Evolutionary conservation across 2,329 filamentous ascomycete genomes (phyloP).

Genomic region (Cordyceps militaris): DNA sequence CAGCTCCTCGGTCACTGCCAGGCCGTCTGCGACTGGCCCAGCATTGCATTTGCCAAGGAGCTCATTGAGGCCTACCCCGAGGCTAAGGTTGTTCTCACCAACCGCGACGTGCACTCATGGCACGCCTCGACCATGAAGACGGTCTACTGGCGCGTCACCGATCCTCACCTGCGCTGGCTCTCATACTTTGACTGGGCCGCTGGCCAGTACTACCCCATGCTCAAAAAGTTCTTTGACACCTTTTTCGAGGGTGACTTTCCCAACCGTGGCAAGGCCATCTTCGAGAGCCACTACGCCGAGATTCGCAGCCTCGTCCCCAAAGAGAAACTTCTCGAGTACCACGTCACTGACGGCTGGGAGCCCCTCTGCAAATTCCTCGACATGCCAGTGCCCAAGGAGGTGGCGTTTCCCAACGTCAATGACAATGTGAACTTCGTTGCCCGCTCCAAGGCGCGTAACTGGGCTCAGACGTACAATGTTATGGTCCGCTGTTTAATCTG

Average conservation of each 20-base stretch:
- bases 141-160: slow-evolving; percentile 59
- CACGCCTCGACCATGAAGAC: slow-evolving; percentile 57
- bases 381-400: slow-evolving; percentile 26
- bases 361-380: slow-evolving; percentile 30
- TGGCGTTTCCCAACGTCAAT: slow-evolving; percentile 31
- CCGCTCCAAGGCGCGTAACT: slow-evolving; percentile 26
- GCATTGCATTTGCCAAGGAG: slow-evolving; percentile 60
- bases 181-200: slow-evolving; percentile 51
- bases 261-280: slow-evolving; percentile 57
- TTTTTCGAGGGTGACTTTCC: slow-evolving; percentile 64
- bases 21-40: slow-evolving; percentile 63
- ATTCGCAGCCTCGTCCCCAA: slow-evolving; percentile 26
- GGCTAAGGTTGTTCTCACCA: slow-evolving; percentile 63
- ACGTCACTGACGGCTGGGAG: slow-evolving; percentile 30
- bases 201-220: slow-evolving; percentile 62
- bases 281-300: slow-evolving; percentile 34
- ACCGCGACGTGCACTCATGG: slow-evolving; percentile 59
- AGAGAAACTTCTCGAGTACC: slow-evolving; percentile 29
- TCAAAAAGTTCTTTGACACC: slow-evolving; percentile 60
- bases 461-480: slow-evolving; percentile 30
- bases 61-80: slow-evolving; percentile 66
- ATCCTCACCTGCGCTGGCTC: slow-evolving; percentile 44
- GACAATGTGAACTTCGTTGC: slow-evolving; percentile 29
- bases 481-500: slow-evolving; percentile 21
- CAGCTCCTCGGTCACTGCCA: slow-evolving; percentile 59